phyloP scores from a whole-genome alignment of 371 early-diverging fungal genomes.

The Mortierella sp. region DNA sequence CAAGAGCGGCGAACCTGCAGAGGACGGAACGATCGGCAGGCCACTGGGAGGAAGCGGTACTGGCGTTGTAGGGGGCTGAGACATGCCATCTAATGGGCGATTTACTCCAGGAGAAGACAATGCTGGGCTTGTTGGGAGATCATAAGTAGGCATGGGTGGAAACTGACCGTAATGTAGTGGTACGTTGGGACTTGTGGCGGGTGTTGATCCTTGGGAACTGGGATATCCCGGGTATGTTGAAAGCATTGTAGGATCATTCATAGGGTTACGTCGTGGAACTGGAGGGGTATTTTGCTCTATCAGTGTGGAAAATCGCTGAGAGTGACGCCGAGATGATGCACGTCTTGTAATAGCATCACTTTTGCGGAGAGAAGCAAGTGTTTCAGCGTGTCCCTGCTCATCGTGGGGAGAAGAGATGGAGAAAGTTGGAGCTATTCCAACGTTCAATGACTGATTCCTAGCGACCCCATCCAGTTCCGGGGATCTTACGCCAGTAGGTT shows the following conservation, averaged over 20 bases:
- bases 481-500: conserved; percentile 10
- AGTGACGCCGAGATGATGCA: conserved; percentile 55
- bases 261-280: conserved; percentile 29
- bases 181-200: conserved; percentile 24
- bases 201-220: conserved; percentile 34
- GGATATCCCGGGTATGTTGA: conserved; percentile 30
- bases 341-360: conserved; percentile 52
- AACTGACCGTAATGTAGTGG: conserved; percentile 14
- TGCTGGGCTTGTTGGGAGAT: conserved; percentile 19
- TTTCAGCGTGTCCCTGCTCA: conserved; percentile 43
- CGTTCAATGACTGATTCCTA: conserved; percentile 22
- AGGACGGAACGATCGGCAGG: not conserved
- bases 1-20: conserved; percentile 19
- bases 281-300: conserved; percentile 40
- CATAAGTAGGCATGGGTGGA: conserved; percentile 22
- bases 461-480: conserved; percentile 9
- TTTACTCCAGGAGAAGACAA: conserved; percentile 16
- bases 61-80: conserved; percentile 24
- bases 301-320: conserved; percentile 43
- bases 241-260: conserved; percentile 27
- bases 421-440: conserved; percentile 20
- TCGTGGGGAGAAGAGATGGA: conserved; percentile 31
- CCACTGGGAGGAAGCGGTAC: conserved; percentile 18
- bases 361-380: conserved; percentile 62
- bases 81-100: conserved; percentile 20